phyloP scores from a whole-genome alignment of 1,139 yeast genomes.

The Williopsis jadinii region DNA sequence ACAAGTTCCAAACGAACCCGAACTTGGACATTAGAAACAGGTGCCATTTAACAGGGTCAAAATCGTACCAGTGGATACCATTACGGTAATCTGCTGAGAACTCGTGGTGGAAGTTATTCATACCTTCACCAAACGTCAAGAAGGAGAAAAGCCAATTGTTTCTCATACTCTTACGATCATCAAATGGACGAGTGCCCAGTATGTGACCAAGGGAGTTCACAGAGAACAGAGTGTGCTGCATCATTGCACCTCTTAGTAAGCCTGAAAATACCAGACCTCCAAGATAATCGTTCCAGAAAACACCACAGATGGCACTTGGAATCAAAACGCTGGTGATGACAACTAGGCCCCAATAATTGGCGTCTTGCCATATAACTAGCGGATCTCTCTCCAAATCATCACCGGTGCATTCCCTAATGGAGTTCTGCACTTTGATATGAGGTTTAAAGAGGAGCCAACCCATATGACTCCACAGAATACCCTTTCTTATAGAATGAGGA shows the following conservation, averaged over 20 bases:
- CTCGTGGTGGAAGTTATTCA: constrained; percentile 68
- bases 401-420: constrained; percentile 28
- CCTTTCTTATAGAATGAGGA: constrained; percentile 54
- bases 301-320: constrained; percentile 41
- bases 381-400: constrained; percentile 30
- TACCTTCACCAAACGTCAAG: constrained; percentile 59
- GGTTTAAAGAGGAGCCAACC: constrained; percentile 60
- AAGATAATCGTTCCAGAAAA: constrained; percentile 38
- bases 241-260: constrained; percentile 44
- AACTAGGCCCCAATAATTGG: constrained; percentile 38
- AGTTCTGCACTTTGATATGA: constrained; percentile 32
- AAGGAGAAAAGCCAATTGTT: constrained; percentile 39
- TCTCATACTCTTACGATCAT: constrained; percentile 54
- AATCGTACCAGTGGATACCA: constrained; percentile 42
- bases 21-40: constrained; percentile 34
- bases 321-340: constrained; percentile 39
- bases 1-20: constrained; percentile 34
- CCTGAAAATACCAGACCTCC: constrained; percentile 62
- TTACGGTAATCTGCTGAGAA: constrained; percentile 64
- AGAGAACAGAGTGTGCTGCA: constrained; percentile 52
- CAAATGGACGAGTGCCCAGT: constrained; percentile 53
- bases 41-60: constrained; percentile 66
- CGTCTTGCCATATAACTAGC: constrained; percentile 55
- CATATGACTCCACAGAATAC: constrained; percentile 52
- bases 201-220: constrained; percentile 59